Conservation (phyloP, 345 rosid species). For the Cardamine chenopodiifolia region DNA sequence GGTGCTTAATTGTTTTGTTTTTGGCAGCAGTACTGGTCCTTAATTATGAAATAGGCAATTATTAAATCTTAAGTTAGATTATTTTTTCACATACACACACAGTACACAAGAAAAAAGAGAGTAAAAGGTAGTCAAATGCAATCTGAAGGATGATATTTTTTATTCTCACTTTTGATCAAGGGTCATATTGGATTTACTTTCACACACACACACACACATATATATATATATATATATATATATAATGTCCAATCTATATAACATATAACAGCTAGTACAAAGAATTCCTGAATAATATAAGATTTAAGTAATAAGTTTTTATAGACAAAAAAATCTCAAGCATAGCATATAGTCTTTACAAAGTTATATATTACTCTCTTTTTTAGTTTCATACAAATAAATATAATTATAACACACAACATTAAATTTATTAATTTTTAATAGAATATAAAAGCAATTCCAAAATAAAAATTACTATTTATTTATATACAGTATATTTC, state of each 20-base stretch:
- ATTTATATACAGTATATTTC: neutral
- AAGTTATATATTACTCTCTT: neutral
- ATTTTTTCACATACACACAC: slow-evolving; percentile 12
- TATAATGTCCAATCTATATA: neutral
- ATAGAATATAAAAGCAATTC: neutral
- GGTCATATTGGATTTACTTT: slow-evolving; percentile 22
- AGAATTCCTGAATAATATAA: neutral
- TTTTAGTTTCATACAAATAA: neutral
- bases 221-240: neutral
- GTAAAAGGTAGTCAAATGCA: slow-evolving; percentile 24
- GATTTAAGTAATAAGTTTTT: neutral
- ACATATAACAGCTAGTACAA: neutral
- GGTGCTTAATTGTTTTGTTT: neutral
- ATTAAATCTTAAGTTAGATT: neutral
- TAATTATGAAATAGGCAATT: slow-evolving; percentile 15
- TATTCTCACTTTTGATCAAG: slow-evolving; percentile 14
- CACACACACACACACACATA: neutral
- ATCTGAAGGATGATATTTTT: slow-evolving; percentile 14
- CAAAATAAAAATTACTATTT: neutral
- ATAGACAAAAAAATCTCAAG: neutral
- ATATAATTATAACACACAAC: neutral
- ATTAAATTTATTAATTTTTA: neutral
- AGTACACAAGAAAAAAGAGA: neutral
- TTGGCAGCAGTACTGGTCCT: neutral
- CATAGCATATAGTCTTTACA: neutral